Conservation (phyloP, 78 protist species). For the Polysphondylium violaceum region DNA sequence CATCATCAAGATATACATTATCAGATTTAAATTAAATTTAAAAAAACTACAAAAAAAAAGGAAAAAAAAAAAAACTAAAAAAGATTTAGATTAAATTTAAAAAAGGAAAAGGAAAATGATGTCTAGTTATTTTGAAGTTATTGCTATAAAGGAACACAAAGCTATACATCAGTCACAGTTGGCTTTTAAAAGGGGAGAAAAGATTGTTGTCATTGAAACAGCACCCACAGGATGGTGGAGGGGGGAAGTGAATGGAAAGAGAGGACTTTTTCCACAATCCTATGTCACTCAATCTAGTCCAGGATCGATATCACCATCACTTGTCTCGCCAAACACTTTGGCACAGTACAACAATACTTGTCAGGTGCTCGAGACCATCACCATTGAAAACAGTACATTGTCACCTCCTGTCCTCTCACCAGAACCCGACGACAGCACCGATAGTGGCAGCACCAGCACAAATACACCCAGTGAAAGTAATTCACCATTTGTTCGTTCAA, state of each 20-base stretch:
- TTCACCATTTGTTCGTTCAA: neutral
- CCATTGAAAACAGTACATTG: neutral
- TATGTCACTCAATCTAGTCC: slow-evolving; percentile 27
- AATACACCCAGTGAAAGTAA: neutral
- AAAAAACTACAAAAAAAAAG: no score
- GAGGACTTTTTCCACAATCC: slow-evolving; percentile 56
- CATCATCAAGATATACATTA: no score
- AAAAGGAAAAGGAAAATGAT: slow-evolving; percentile 7
- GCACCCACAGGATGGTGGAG: slow-evolving; percentile 75
- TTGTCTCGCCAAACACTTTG: neutral
- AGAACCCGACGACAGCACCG: neutral
- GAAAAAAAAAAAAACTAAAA: neutral
- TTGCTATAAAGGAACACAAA: slow-evolving; percentile 62
- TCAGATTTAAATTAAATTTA: no score
- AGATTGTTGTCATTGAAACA: slow-evolving; percentile 41
- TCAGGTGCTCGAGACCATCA: no score
- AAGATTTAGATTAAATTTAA: neutral
- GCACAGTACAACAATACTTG: no score
- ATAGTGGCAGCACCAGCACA: neutral
- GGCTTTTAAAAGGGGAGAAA: slow-evolving; percentile 45
- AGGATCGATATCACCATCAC: slow-evolving; percentile 12
- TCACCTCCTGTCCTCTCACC: neutral
- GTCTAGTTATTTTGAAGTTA: slow-evolving; percentile 47
- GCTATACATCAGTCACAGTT: slow-evolving; percentile 64
- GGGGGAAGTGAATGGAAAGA: slow-evolving; percentile 43